Percentiles rank a stretch among this genome's conserved stretches.
Conservation (phyloP, 345 rosid genomes). For the Dimocarpus longan region DNA sequence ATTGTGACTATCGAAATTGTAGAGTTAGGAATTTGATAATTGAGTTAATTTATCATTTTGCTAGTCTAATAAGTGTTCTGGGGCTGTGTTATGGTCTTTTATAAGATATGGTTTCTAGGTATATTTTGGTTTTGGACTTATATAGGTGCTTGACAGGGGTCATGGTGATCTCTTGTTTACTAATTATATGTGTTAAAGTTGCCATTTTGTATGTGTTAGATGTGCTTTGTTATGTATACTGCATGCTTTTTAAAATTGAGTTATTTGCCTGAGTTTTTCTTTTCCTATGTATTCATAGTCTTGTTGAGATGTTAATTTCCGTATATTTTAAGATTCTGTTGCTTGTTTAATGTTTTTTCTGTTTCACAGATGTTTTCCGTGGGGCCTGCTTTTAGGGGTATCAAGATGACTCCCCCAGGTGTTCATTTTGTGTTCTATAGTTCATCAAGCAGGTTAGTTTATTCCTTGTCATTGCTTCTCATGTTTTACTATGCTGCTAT, state of each 20-base stretch:
- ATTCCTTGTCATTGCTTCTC: background rate
- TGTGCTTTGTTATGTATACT: background rate
- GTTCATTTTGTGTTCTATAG: slow-evolving; percentile 82
- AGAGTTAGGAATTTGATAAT: background rate
- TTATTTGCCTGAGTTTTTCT: background rate
- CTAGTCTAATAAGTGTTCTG: background rate
- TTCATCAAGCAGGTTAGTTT: slow-evolving; percentile 67
- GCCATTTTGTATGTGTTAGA: background rate
- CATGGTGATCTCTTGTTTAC: background rate
- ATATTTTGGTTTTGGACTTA: no score
- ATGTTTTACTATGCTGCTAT: background rate
- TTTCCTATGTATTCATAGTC: background rate
- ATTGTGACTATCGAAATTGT: background rate
- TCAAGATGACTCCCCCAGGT: slow-evolving; percentile 97
- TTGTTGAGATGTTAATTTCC: background rate
- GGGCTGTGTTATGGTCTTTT: background rate
- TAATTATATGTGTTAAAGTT: background rate
- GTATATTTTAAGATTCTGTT: background rate
- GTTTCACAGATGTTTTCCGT: slow-evolving; percentile 60
- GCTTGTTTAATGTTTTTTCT: background rate
- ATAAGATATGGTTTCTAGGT: background rate
- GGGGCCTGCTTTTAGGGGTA: slow-evolving; percentile 81
- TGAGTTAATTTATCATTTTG: background rate
- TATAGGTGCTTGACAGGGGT: background rate
- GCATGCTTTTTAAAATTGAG: background rate